A percentile compares a stretch with the other conserved stretches of the same genome.
Conservation (phyloP, 2,329 filamentous ascomycete species). For the Hymenoscyphus occultus region DNA sequence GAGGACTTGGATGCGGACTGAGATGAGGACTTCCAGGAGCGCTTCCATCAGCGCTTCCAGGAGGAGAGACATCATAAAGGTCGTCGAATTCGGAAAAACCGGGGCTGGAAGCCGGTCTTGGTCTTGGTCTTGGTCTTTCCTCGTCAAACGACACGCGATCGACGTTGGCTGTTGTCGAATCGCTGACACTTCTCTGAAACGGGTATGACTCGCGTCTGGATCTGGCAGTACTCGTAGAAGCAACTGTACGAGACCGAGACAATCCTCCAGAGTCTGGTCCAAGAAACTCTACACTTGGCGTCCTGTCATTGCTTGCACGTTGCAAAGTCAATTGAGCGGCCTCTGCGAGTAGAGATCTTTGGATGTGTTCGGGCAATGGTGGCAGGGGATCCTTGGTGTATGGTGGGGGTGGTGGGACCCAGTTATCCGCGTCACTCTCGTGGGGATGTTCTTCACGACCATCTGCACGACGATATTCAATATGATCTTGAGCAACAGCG, state of each 20-base stretch:
- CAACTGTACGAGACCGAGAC: conserved; percentile 30
- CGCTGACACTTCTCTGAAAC: conserved; percentile 40
- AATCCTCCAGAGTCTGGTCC: conserved; percentile 25
- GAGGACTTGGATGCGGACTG: conserved; percentile 27
- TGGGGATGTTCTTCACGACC: conserved; percentile 72
- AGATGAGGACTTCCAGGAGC: background rate
- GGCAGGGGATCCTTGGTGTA: conserved; percentile 62
- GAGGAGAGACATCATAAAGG: conserved; percentile 37
- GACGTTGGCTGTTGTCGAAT: conserved; percentile 35
- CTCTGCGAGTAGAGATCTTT: conserved; percentile 34
- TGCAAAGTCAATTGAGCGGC: conserved; percentile 30
- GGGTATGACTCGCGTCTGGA: conserved; percentile 28
- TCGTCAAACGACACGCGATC: conserved; percentile 27
- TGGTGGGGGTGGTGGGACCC: conserved; percentile 81
- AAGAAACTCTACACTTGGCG: conserved; percentile 27
- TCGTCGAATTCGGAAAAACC: conserved; percentile 30
- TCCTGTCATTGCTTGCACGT: conserved; percentile 29
- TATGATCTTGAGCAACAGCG: conserved; percentile 50
- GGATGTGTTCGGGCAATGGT: conserved; percentile 37
- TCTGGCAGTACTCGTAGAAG: conserved; percentile 26
- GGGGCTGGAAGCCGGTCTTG: conserved; percentile 37
- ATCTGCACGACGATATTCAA: conserved; percentile 66
- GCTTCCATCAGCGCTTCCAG: conserved; percentile 28
- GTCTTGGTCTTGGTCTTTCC: conserved; percentile 31
- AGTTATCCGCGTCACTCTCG: conserved; percentile 84